These are phyloP conservation scores for Multifurca ochricompacta DNA, from an alignment of 768 basidiomycete genomes.

Conservation along the genomic window DNA sequence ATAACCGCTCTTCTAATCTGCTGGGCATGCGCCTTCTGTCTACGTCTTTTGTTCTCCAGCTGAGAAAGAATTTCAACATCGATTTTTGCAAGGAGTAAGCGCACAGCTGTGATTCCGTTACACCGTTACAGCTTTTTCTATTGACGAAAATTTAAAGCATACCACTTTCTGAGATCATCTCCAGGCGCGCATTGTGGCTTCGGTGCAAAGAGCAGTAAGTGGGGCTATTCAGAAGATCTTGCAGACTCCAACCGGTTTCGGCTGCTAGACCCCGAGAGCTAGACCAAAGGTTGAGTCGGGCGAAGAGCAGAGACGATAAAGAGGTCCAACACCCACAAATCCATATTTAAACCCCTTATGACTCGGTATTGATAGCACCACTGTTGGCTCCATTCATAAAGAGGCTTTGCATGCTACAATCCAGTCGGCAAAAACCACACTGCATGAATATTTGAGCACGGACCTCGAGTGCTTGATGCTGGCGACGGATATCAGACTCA, in stretches of 20 bases:
- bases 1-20: slow-evolving; percentile 30
- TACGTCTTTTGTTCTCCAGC: slow-evolving; percentile 25
- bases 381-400: background rate
- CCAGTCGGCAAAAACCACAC: background rate
- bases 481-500: background rate
- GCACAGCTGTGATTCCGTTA: slow-evolving; percentile 28
- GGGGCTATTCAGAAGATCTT: slow-evolving; percentile 4
- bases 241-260: slow-evolving; percentile 5
- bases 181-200: background rate
- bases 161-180: slow-evolving; percentile 4
- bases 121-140: background rate
- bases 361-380: slow-evolving; percentile 1
- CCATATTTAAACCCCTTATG: background rate
- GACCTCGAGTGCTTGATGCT: background rate
- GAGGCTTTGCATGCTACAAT: slow-evolving; percentile 3
- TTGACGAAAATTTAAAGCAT: background rate
- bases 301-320: background rate
- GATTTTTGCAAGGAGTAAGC: slow-evolving; percentile 19
- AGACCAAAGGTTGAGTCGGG: background rate
- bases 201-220: slow-evolving; percentile 6
- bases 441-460: background rate
- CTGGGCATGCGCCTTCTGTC: slow-evolving; percentile 26
- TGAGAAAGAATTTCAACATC: slow-evolving; percentile 27
- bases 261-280: slow-evolving; percentile 3
- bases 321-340: background rate